Conservation (phyloP, 2,329 filamentous ascomycete genomes). For the Aspergillus versicolor region DNA sequence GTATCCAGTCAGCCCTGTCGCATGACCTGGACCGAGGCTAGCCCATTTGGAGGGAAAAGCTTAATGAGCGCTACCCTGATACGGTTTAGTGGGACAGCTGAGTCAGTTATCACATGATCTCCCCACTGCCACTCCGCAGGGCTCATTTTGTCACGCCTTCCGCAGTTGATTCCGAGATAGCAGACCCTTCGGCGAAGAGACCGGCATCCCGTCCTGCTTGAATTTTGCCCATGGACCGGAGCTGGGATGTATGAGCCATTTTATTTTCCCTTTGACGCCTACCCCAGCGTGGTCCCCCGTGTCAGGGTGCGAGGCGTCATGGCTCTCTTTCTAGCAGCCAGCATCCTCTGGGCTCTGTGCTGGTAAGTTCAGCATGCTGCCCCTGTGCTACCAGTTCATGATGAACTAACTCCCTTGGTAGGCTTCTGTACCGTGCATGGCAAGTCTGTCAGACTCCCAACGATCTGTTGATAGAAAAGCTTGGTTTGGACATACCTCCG, state of each 20-base stretch:
- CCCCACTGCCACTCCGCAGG: slow-evolving; percentile 12
- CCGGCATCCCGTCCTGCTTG: slow-evolving; percentile 4
- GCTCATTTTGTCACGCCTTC: not conserved
- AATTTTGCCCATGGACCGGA: slow-evolving; percentile 31
- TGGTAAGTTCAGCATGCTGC: slow-evolving; percentile 38
- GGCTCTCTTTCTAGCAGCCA: slow-evolving; percentile 48
- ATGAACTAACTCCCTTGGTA: slow-evolving; percentile 34
- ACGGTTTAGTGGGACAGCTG: not conserved
- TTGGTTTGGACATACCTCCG: slow-evolving; percentile 91
- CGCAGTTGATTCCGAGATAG: not conserved
- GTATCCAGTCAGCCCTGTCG: slow-evolving; percentile 7
- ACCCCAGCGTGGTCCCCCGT: slow-evolving; percentile 46
- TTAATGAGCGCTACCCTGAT: not conserved
- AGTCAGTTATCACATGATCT: slow-evolving; percentile 11
- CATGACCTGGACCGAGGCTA: slow-evolving; percentile 3
- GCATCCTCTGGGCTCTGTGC: slow-evolving; percentile 50
- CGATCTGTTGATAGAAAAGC: slow-evolving; percentile 82
- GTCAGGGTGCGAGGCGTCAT: slow-evolving; percentile 50
- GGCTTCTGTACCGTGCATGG: slow-evolving; percentile 81
- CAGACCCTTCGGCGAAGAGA: slow-evolving; percentile 3
- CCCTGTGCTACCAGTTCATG: not conserved
- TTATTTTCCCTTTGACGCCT: slow-evolving; percentile 46
- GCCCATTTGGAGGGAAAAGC: not conserved
- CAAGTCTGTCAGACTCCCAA: slow-evolving; percentile 89
- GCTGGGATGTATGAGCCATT: slow-evolving; percentile 49